phyloP scores from a whole-genome alignment of 768 basidiomycete genomes.

The Lactarius akahatsu region DNA sequence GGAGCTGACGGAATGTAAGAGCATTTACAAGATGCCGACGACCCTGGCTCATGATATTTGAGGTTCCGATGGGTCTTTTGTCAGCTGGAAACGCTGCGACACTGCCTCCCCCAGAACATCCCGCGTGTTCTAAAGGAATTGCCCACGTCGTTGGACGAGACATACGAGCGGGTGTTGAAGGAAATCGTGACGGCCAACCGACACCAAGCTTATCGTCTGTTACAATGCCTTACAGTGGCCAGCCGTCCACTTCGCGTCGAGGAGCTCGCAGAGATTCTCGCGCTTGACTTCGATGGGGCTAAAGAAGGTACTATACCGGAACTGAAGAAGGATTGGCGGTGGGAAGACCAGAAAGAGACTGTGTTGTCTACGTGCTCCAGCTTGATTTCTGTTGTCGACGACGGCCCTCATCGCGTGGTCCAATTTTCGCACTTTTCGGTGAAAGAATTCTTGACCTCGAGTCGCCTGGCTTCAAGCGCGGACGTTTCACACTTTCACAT shows the following conservation, averaged over 20 bases:
- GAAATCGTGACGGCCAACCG: background rate
- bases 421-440: background rate
- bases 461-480: background rate
- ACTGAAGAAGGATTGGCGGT: background rate
- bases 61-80: slow-evolving; percentile 2
- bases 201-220: background rate
- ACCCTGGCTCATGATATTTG: background rate
- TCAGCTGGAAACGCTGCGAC: background rate
- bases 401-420: background rate
- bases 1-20: background rate
- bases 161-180: background rate
- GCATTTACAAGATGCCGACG: background rate
- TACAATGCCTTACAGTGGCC: background rate
- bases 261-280: background rate
- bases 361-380: background rate
- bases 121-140: background rate
- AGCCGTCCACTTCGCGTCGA: background rate
- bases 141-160: background rate
- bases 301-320: background rate
- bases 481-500: background rate
- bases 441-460: background rate
- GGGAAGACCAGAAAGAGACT: background rate
- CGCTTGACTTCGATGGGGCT: background rate
- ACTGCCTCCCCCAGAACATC: background rate
- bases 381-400: background rate